These are phyloP conservation scores for Lachancea dasiensis DNA, from an alignment of 805 yeast species.

Conservation along the genomic window DNA sequence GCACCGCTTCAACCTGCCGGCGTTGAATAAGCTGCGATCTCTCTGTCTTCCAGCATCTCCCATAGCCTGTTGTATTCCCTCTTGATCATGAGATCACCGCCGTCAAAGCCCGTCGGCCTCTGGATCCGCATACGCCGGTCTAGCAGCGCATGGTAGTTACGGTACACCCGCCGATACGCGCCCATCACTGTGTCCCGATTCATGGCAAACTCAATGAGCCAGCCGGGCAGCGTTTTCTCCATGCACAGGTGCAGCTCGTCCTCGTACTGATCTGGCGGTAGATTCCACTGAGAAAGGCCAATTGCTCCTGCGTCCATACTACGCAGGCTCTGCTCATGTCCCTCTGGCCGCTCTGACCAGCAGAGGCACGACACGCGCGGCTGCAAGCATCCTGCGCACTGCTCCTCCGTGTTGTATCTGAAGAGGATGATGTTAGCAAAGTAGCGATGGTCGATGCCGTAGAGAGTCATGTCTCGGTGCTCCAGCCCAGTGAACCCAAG, in stretches of 20 bases:
- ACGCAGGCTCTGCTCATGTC: not conserved
- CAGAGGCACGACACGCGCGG: not conserved
- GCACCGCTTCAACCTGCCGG: too few species aligned
- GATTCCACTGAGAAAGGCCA: not conserved
- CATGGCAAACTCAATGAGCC: too few species aligned
- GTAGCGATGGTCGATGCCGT: slow-evolving; percentile 1
- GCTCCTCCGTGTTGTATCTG: not conserved
- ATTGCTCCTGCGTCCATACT: not conserved
- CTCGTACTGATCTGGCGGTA: too few species aligned
- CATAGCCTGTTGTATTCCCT: not conserved
- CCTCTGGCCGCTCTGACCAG: not conserved
- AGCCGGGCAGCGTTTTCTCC: not conserved
- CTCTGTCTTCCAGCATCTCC: slow-evolving; percentile 1
- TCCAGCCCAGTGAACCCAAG: too few species aligned
- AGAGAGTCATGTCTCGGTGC: not conserved
- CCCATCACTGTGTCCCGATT: too few species aligned
- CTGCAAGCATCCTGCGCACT: not conserved
- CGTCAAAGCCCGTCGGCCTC: not conserved
- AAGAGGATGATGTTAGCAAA: not conserved
- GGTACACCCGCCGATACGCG: too few species aligned
- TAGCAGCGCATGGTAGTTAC: not conserved
- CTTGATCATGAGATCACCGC: slow-evolving; percentile 1
- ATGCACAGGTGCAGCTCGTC: not conserved
- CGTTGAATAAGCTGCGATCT: too few species aligned
- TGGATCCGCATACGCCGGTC: not conserved